Conservation (phyloP, 345 rosid genomes). For the Leavenworthia alabamica region DNA sequence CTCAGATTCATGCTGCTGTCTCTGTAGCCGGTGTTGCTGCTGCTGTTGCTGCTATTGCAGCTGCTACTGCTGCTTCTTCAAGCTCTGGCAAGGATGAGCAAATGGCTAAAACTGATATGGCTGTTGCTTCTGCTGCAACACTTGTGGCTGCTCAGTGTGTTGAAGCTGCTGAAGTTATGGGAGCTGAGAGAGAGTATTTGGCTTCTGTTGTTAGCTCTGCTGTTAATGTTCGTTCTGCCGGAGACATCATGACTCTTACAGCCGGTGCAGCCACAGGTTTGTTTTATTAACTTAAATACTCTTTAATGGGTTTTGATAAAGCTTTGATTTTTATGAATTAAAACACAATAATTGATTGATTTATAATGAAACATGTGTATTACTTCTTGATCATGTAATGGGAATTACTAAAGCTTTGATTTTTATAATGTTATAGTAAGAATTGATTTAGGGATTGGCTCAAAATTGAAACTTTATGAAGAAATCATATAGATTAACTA, state of each 20-base stretch:
- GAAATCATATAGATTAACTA: not conserved
- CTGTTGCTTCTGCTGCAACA: conserved; percentile 79
- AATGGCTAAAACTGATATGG: conserved; percentile 76
- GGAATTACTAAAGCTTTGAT: not conserved
- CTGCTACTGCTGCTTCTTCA: conserved; percentile 69
- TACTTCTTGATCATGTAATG: not conserved
- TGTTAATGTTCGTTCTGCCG: conserved; percentile 68
- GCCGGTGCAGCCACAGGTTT: conserved; percentile 90
- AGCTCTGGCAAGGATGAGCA: conserved; percentile 72
- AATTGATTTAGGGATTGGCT: not conserved
- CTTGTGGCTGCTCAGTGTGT: conserved; percentile 85
- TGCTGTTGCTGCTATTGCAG: conserved; percentile 78
- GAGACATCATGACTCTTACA: conserved; percentile 80
- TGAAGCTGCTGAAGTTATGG: conserved; percentile 85
- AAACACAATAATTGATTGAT: not conserved
- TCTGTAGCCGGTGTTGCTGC: conserved; percentile 86
- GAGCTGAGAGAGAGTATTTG: conserved; percentile 81
- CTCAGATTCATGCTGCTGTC: conserved; percentile 81
- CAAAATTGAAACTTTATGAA: not conserved
- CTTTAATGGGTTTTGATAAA: not conserved
- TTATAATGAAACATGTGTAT: not conserved
- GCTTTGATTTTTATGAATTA: not conserved
- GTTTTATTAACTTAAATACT: conserved; percentile 32
- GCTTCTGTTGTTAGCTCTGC: conserved; percentile 75
- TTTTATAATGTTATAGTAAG: not conserved